Evolutionary conservation across 2,329 filamentous ascomycete genomes (phyloP), one percentile per base, ranked within the genome.

Genomic region (Mycosphaerella sp.): DNA sequence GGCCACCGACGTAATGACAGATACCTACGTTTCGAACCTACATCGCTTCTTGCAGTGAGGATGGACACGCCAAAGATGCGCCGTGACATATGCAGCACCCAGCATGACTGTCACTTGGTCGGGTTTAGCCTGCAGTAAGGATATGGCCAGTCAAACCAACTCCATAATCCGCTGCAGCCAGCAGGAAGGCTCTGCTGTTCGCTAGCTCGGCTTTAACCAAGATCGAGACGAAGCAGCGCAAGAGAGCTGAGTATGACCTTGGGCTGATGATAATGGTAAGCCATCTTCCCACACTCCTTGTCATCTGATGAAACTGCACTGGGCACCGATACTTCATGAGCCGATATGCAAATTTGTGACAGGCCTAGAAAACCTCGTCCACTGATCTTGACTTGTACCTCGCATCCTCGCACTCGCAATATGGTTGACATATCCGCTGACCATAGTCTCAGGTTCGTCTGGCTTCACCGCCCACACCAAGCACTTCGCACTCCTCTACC

Each of bases 361-460:
- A 70, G 68, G 68, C 68, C 67, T 70, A 70, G 68, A 70, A 70
- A 70, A 70, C 68, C 68, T 70, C 64, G 68, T 68, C 68, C 67
- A 70, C 68, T 70, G 68, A 70, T 62, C 41, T 56, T 28, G 51
- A 57, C 44, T 25, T 30, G 8, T 10, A 30, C 41, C 37, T 16
- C 44, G 28, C 43, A 39, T n/a, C 6, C 27, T 36, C 28, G 32
- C 48, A n/a, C 12, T 30, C 21, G 17, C 21, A 40, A 21, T 13
- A 18, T 9, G 14, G 16, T 30, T 10, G 25, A 27, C 16, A 16
- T 27, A 14, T 4, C 17, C 10, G 35, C 36, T 47, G 35, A 47
- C 27, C 35, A 14, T 9, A 9, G 5, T 27, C 14, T 41, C 39
- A 41, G 39, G 9, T 41, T 34, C 13, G 8, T 34, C 7, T 34